Evolutionary conservation across 2,329 filamentous ascomycete genomes (phyloP).

Genomic region (Endocalyx cinctus): DNA sequence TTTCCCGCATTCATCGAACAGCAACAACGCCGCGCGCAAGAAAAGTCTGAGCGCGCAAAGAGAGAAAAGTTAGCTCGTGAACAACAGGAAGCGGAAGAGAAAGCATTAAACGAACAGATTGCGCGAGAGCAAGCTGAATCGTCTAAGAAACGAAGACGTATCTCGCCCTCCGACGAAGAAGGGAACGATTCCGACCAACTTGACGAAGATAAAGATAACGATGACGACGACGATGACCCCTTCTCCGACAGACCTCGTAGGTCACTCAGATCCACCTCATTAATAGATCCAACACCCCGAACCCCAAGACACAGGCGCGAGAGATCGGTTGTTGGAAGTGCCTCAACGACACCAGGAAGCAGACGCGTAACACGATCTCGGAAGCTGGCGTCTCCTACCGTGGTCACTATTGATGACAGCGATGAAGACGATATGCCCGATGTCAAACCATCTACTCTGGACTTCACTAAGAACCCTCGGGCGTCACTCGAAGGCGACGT

Average conservation of each 20-base stretch:
- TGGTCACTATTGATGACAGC: constrained; percentile 22
- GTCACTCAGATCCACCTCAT: constrained; percentile 10
- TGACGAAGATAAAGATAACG: constrained; percentile 2
- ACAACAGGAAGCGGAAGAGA: constrained; percentile 10
- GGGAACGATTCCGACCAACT: constrained; percentile 1
- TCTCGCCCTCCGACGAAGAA: constrained; percentile 10
- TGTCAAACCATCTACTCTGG: no score
- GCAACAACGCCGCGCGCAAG: constrained; percentile 23
- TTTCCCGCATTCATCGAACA: constrained; percentile 41
- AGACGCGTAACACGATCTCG: not conserved
- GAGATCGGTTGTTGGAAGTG: no score
- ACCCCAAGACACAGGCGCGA: constrained; percentile 10
- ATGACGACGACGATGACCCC: constrained; percentile 11
- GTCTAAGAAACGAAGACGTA: constrained; percentile 18
- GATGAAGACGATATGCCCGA: constrained; percentile 16
- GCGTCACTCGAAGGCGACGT: constrained; percentile 1
- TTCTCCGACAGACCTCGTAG: constrained; percentile 12
- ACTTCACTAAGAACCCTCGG: constrained; percentile 1
- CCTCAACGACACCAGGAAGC: constrained; percentile 1
- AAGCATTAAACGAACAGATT: constrained; percentile 6
- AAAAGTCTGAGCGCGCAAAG: constrained; percentile 21
- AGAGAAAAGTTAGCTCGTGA: constrained; percentile 15
- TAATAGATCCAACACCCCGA: constrained; percentile 7
- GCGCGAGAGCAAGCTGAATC: constrained; percentile 8
- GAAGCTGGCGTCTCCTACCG: constrained; percentile 4